Conservation (phyloP, 208 protist species). For the Trypanosoma cruzi region DNA sequence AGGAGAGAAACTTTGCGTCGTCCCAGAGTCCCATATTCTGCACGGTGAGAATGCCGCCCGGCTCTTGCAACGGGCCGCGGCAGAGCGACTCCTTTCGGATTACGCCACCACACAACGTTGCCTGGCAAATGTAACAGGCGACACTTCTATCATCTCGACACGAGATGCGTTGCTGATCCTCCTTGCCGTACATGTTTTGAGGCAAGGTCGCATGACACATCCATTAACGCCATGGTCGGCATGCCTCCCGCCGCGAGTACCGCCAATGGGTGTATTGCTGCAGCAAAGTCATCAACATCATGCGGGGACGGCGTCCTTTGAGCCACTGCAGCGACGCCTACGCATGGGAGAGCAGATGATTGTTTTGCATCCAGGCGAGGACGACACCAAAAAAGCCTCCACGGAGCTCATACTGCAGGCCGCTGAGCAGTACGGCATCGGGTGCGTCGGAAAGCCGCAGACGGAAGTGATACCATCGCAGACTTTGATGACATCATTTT, state of each 20-base stretch:
- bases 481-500: constrained; percentile 55
- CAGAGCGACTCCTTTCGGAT: background rate
- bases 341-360: constrained; percentile 38
- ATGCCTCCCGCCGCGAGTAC: constrained; percentile 51
- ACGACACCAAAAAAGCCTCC: constrained; percentile 3
- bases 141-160: constrained; percentile 34
- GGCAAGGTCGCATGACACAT: constrained; percentile 13
- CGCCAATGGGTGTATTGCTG: constrained; percentile 59
- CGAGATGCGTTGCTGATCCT: constrained; percentile 72
- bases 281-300: constrained; percentile 12
- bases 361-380: constrained; percentile 24
- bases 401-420: constrained; percentile 63
- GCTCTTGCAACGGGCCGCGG: constrained; percentile 32
- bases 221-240: constrained; percentile 46
- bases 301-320: constrained; percentile 16
- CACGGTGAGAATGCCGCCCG: constrained; percentile 42
- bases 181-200: constrained; percentile 49
- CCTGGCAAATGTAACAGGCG: constrained; percentile 6
- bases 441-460: constrained; percentile 39
- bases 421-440: constrained; percentile 44
- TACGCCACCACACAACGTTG: constrained; percentile 8
- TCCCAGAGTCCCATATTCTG: constrained; percentile 50
- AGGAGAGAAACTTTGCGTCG: constrained; percentile 59
- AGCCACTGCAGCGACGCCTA: constrained; percentile 54
- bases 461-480: constrained; percentile 51